A percentile compares a stretch with the other conserved stretches of the same genome.
phyloP scores from a whole-genome alignment of 2,329 filamentous ascomycete species.

The Pseudogymnoascus sp. region DNA sequence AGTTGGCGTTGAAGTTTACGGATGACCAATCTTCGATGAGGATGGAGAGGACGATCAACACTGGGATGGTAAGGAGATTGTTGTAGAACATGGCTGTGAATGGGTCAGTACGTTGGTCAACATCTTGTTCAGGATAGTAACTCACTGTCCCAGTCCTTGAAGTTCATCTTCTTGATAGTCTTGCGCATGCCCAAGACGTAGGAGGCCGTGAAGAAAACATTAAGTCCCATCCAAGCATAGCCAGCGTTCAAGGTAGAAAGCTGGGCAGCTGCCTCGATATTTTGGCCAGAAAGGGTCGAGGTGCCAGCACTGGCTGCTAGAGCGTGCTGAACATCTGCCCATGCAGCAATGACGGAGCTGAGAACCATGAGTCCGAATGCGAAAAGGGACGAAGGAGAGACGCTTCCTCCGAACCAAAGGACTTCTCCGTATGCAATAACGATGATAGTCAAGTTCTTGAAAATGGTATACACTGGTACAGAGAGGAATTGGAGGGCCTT shows the following conservation, averaged over 20 bases:
- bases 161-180: constrained; percentile 98
- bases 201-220: constrained; percentile 87
- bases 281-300: constrained; percentile 26
- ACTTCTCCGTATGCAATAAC: constrained; percentile 98
- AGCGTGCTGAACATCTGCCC: constrained; percentile 91
- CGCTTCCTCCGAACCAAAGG: constrained; percentile 92
- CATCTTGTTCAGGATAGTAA: constrained; percentile 24
- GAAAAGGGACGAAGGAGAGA: constrained; percentile 78
- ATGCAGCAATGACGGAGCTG: constrained; percentile 88
- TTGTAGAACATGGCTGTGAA: constrained; percentile 95
- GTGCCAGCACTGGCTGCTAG: constrained; percentile 52
- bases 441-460: constrained; percentile 99
- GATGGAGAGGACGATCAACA: constrained; percentile 75
- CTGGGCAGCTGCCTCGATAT: constrained; percentile 58
- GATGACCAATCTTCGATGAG: constrained; percentile 88
- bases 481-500: constrained; percentile 95
- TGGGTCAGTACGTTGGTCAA: constrained; percentile 26
- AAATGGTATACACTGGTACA: constrained; percentile 98
- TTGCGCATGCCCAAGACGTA: constrained; percentile 94
- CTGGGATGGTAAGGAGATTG: constrained; percentile 92
- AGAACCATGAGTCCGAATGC: constrained; percentile 96
- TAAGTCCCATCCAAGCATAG: constrained; percentile 96
- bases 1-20: constrained; percentile 77
- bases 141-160: constrained; percentile 99
- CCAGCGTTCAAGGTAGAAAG: constrained; percentile 88